These are phyloP conservation scores for Telfairia occidentalis DNA, from an alignment of 331 rosid species.

Conservation along the genomic window DNA sequence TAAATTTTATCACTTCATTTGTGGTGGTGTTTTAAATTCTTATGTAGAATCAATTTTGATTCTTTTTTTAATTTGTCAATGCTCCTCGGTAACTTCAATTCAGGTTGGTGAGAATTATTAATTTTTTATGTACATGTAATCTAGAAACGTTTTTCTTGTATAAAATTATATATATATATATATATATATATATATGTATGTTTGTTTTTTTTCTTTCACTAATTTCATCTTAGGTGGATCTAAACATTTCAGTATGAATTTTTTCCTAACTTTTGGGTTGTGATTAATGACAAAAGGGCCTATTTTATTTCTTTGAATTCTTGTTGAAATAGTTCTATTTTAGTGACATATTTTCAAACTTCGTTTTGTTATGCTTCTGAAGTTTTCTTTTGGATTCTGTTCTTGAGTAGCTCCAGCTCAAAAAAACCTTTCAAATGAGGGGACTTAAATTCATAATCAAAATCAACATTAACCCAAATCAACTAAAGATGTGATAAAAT, in stretches of 20 bases:
- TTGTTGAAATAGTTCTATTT: no score
- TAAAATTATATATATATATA: slow-evolving; percentile 4
- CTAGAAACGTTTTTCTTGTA: not conserved
- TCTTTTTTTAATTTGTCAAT: not conserved
- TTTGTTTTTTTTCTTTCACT: not conserved
- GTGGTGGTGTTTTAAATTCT: not conserved
- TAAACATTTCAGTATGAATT: not conserved
- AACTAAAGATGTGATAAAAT: not conserved
- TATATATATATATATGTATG: no score
- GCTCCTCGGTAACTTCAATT: not conserved
- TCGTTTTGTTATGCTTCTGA: not conserved
- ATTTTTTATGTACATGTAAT: not conserved
- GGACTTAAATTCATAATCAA: not conserved
- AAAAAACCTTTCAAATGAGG: not conserved
- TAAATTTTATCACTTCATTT: not conserved
- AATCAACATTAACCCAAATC: not conserved
- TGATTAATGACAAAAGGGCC: not conserved
- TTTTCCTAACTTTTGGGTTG: not conserved
- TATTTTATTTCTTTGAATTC: not conserved
- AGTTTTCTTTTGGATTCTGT: not conserved
- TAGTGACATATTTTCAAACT: no score
- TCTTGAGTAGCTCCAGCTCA: not conserved
- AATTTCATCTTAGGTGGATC: not conserved
- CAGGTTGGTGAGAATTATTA: not conserved
- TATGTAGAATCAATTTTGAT: slow-evolving; percentile 7